Evolutionary conservation across 1,284 basidiomycete species (phyloP).

Genomic region (Hemileia vastatrix): DNA sequence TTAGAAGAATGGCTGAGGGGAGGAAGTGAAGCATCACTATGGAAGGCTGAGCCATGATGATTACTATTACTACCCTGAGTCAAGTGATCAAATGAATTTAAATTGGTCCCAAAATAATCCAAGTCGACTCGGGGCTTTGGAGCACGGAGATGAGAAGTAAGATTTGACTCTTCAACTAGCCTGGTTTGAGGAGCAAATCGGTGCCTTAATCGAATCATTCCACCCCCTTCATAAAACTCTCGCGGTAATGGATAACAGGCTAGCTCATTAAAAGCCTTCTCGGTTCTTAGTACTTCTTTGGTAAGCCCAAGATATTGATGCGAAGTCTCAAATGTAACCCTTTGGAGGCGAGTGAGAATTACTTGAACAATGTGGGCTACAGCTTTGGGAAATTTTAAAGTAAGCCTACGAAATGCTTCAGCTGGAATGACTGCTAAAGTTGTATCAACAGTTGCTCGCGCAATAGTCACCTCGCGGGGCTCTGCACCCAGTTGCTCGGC

Average conservation of each 20-base stretch:
- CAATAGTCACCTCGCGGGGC: slow-evolving; percentile 51
- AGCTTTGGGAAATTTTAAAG: slow-evolving; percentile 91
- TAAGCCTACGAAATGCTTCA: slow-evolving; percentile 80
- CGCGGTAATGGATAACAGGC: slow-evolving; percentile 87
- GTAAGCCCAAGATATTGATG: slow-evolving; percentile 94
- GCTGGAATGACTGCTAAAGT: slow-evolving; percentile 98
- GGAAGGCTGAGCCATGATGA: too few species aligned
- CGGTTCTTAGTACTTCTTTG: slow-evolving; percentile 85
- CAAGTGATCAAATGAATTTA: too few species aligned
- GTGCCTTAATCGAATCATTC: slow-evolving; percentile 75
- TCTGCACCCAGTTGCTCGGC: neutral
- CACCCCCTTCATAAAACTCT: slow-evolving; percentile 87
- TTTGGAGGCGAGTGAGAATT: slow-evolving; percentile 86
- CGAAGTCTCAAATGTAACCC: slow-evolving; percentile 89
- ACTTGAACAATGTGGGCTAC: slow-evolving; percentile 97
- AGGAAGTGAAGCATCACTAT: slow-evolving; percentile 4
- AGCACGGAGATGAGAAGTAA: too few species aligned
- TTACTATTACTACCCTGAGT: too few species aligned
- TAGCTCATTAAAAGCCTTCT: slow-evolving; percentile 91
- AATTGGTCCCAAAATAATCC: slow-evolving; percentile 7
- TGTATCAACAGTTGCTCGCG: slow-evolving; percentile 82
- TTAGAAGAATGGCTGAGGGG: slow-evolving; percentile 7
- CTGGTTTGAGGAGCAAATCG: slow-evolving; percentile 52
- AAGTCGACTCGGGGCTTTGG: slow-evolving; percentile 51
- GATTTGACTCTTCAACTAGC: slow-evolving; percentile 26